A percentile compares a stretch with the other conserved stretches of the same genome.
Evolutionary conservation across 2,329 filamentous ascomycete genomes (phyloP).

Genomic region (Hymenoscyphus repandus): DNA sequence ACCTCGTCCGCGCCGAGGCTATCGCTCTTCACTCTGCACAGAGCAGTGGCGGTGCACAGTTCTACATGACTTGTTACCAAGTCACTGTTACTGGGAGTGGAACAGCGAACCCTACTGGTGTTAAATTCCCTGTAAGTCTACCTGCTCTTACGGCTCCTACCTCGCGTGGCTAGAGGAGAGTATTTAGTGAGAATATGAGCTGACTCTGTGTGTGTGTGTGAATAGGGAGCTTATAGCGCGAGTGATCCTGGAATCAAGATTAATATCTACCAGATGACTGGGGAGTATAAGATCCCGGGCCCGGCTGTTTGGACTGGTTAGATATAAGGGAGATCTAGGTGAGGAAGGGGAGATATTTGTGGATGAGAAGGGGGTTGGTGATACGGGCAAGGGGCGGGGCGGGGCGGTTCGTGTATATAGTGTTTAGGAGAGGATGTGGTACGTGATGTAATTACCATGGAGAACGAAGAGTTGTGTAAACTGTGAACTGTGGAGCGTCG

Average conservation of each 20-base stretch:
- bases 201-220: background rate
- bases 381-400: too few relatives aligned
- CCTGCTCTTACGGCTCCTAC: background rate
- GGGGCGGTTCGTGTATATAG: too few relatives aligned
- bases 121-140: conserved; percentile 18
- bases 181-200: background rate
- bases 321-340: background rate
- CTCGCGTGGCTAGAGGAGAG: background rate
- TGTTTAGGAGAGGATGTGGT: too few relatives aligned
- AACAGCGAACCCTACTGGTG: conserved; percentile 36
- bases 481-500: too few relatives aligned
- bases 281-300: conserved; percentile 35
- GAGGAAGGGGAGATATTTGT: too few relatives aligned
- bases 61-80: conserved; percentile 38
- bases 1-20: conserved; percentile 50
- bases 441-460: too few relatives aligned
- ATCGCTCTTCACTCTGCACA: conserved; percentile 48
- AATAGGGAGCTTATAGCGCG: conserved; percentile 25
- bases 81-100: conserved; percentile 41
- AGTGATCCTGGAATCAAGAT: conserved; percentile 42
- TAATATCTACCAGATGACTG: conserved; percentile 36
- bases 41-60: conserved; percentile 33
- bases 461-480: too few relatives aligned
- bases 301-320: conserved; percentile 18
- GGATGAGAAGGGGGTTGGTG: too few relatives aligned